phyloP scores from a whole-genome alignment of 208 protist genomes.

The Naegleria fowleri region DNA sequence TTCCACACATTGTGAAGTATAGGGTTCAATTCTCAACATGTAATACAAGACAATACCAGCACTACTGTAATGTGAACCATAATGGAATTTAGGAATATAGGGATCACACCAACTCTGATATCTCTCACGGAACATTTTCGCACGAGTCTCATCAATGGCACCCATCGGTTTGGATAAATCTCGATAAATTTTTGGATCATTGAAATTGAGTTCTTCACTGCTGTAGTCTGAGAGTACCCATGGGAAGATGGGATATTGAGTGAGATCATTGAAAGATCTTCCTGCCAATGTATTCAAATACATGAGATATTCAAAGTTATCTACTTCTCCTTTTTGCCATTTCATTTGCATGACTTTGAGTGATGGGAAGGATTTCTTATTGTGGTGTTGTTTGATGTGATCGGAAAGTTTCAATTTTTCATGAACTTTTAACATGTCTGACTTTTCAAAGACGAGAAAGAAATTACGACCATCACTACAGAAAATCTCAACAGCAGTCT shows the following conservation, averaged over 20 bases:
- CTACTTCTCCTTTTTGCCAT: slow-evolving; percentile 65
- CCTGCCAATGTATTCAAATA: slow-evolving; percentile 67
- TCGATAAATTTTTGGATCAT: slow-evolving; percentile 46
- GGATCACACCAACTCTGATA: slow-evolving; percentile 48
- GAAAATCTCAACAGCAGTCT: slow-evolving; percentile 49
- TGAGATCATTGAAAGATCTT: slow-evolving; percentile 64
- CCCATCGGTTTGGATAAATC: slow-evolving; percentile 73
- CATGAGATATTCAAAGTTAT: slow-evolving; percentile 76
- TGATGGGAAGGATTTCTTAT: background rate
- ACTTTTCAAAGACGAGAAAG: slow-evolving; percentile 46
- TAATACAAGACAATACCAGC: slow-evolving; percentile 87
- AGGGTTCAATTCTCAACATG: slow-evolving; percentile 91
- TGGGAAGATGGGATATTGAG: slow-evolving; percentile 75
- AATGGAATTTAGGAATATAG: slow-evolving; percentile 68
- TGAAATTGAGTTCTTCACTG: slow-evolving; percentile 45
- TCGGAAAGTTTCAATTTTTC: slow-evolving; percentile 38
- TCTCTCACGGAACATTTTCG: slow-evolving; percentile 43
- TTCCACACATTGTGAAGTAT: slow-evolving; percentile 67
- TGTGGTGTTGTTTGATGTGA: slow-evolving; percentile 24
- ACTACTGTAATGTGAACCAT: slow-evolving; percentile 94
- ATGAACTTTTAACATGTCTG: slow-evolving; percentile 33
- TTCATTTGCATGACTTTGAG: slow-evolving; percentile 47
- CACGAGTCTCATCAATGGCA: slow-evolving; percentile 42
- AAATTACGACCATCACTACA: slow-evolving; percentile 42
- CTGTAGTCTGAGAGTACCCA: slow-evolving; percentile 63